A percentile compares a stretch with the other conserved stretches of the same genome.
Conservation (phyloP, 1,284 basidiomycete species). For the Mycosarcoma maydis region DNA sequence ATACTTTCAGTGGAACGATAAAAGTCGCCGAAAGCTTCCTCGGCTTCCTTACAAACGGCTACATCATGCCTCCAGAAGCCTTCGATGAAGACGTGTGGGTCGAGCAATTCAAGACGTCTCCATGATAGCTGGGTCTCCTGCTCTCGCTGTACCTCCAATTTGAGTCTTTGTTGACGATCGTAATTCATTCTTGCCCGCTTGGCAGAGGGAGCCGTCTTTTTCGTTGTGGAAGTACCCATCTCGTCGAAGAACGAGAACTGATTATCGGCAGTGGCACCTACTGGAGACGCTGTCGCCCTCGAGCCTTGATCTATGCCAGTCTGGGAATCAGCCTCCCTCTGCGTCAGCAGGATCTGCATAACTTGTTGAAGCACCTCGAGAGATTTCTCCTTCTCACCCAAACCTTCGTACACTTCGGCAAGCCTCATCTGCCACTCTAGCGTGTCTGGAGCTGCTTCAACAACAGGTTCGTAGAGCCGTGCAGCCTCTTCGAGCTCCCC, state of each 20-base stretch:
- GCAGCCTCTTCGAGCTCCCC: conserved; percentile 50
- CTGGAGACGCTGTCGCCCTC: neutral
- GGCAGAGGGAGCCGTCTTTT: conserved; percentile 15
- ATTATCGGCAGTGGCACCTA: conserved; percentile 1
- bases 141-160: conserved; percentile 58
- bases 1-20: conserved; percentile 13
- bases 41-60: conserved; percentile 36
- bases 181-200: conserved; percentile 37
- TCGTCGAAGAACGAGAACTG: conserved; percentile 59
- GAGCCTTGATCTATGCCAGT: neutral
- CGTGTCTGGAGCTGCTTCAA: conserved; percentile 77
- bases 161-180: conserved; percentile 39
- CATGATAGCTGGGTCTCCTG: conserved; percentile 58
- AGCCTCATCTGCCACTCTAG: conserved; percentile 72
- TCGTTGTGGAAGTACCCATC: conserved; percentile 7
- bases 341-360: conserved; percentile 34
- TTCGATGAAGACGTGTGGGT: conserved; percentile 53
- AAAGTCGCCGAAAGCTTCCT: conserved; percentile 19
- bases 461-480: conserved; percentile 71
- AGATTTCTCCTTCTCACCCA: conserved; percentile 82
- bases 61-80: conserved; percentile 60
- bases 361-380: conserved; percentile 85
- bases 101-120: conserved; percentile 51
- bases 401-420: conserved; percentile 83
- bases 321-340: conserved; percentile 12